Conservation (phyloP, 2,329 filamentous ascomycete genomes). For the Thermoascus crustaceus region DNA sequence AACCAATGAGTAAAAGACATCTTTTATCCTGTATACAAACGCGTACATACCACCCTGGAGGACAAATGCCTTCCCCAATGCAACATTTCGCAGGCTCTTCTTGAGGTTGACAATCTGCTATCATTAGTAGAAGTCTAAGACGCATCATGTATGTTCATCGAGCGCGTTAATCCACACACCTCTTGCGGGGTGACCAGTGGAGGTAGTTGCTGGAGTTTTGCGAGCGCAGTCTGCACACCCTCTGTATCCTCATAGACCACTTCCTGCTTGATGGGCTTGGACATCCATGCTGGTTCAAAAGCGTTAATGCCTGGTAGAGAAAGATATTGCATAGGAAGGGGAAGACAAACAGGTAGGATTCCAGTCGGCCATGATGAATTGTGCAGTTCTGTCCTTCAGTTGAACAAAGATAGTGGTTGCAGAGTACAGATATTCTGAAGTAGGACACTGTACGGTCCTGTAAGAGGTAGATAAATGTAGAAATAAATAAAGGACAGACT, state of each 20-base stretch:
- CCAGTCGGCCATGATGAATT: conserved; percentile 21
- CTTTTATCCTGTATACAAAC: background rate
- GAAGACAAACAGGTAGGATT: conserved; percentile 19
- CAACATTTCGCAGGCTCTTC: conserved; percentile 72
- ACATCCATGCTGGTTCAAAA: conserved; percentile 32
- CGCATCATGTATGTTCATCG: too few relatives aligned
- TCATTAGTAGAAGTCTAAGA: too few relatives aligned
- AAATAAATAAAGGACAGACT: too few relatives aligned
- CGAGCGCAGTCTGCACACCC: conserved; percentile 31
- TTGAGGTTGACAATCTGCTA: conserved; percentile 68
- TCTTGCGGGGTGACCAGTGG: conserved; percentile 41
- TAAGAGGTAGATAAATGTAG: too few relatives aligned
- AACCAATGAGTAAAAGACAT: conserved; percentile 2
- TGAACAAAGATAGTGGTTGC: too few relatives aligned
- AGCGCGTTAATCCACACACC: too few relatives aligned
- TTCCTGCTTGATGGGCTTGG: conserved; percentile 40
- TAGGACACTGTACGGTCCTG: too few relatives aligned
- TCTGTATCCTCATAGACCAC: conserved; percentile 38
- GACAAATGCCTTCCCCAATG: conserved; percentile 82
- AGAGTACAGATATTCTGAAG: too few relatives aligned
- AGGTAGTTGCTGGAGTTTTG: conserved; percentile 37
- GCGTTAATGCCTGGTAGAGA: conserved; percentile 1
- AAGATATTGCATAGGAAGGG: background rate
- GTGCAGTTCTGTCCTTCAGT: background rate
- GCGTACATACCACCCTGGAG: conserved; percentile 66